Conservation (phyloP, 345 rosid genomes). For the Eucalyptus marginata region DNA sequence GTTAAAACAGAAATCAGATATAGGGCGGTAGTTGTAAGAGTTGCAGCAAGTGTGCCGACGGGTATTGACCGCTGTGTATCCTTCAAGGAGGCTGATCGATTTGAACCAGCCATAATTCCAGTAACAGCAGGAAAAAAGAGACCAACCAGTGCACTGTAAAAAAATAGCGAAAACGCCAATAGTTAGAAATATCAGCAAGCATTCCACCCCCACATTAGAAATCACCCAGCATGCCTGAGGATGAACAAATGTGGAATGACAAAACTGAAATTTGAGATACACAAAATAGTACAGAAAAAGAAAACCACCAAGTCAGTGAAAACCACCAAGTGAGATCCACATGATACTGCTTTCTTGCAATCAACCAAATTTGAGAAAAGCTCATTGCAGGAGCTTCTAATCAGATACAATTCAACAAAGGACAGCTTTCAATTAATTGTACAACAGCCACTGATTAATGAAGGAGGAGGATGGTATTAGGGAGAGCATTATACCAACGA, state of each 20-base stretch:
- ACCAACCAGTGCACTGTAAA: conserved; percentile 82
- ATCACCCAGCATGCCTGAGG: background rate
- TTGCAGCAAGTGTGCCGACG: conserved; percentile 90
- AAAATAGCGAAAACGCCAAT: background rate
- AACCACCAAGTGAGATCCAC: background rate
- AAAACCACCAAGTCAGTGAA: background rate
- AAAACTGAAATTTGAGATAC: background rate
- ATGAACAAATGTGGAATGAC: background rate
- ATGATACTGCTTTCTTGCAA: background rate
- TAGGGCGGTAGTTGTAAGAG: conserved; percentile 67
- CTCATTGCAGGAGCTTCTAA: background rate
- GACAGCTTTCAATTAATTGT: background rate
- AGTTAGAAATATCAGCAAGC: background rate
- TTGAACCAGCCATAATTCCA: conserved; percentile 99
- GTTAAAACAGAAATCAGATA: conserved; percentile 70
- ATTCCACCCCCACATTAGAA: background rate
- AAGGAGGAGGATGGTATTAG: background rate
- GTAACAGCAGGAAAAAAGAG: conserved; percentile 99
- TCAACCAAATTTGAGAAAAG: background rate
- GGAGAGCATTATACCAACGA: background rate
- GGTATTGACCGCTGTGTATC: conserved; percentile 98
- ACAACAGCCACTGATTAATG: background rate
- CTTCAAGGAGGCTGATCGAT: conserved; percentile 89
- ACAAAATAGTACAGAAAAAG: background rate
- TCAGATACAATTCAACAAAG: background rate